Conservation (phyloP, 108 stramenopile genomes). For the Stephanodiscus triporus region DNA sequence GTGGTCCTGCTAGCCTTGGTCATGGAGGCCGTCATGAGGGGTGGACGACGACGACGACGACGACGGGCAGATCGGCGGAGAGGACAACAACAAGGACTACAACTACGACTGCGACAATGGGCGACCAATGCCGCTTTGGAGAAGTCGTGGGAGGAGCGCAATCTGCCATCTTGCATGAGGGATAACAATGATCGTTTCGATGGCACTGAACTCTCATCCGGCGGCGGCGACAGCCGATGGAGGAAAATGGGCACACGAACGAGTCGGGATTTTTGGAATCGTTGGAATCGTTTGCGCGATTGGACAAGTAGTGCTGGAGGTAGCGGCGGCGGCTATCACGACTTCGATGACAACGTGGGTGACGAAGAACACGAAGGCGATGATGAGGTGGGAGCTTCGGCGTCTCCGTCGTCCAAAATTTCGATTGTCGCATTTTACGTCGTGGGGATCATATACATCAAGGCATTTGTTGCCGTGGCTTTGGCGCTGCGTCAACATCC, state of each 20-base stretch:
- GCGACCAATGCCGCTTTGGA: conserved; percentile 26
- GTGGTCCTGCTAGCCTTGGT: conserved; percentile 71
- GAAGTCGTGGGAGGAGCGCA: conserved; percentile 29
- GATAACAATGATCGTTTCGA: background rate
- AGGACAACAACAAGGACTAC: conserved; percentile 34
- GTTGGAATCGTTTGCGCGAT: conserved; percentile 7
- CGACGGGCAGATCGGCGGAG: conserved; percentile 28
- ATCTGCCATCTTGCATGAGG: conserved; percentile 19
- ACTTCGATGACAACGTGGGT: background rate
- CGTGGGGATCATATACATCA: conserved; percentile 44
- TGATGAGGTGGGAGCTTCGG: background rate
- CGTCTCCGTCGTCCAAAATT: conserved; percentile 28
- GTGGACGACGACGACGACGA: conserved; percentile 16
- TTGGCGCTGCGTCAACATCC: conserved; percentile 43
- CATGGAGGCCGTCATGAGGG: conserved; percentile 62
- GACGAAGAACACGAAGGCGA: conserved; percentile 10
- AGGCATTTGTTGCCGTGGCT: conserved; percentile 39
- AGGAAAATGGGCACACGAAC: conserved; percentile 26
- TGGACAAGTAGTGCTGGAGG: background rate
- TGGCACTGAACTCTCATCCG: background rate
- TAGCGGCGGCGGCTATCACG: background rate
- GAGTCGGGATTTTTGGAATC: conserved; percentile 22
- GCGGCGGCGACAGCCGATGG: conserved; percentile 15
- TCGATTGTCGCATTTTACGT: conserved; percentile 38
- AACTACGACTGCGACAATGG: conserved; percentile 17